Percentiles rank a stretch among this genome's conserved stretches.
These are phyloP conservation scores for Dendryphion nanum DNA, from an alignment of 2,329 filamentous ascomycete species.

Conservation along the genomic window DNA sequence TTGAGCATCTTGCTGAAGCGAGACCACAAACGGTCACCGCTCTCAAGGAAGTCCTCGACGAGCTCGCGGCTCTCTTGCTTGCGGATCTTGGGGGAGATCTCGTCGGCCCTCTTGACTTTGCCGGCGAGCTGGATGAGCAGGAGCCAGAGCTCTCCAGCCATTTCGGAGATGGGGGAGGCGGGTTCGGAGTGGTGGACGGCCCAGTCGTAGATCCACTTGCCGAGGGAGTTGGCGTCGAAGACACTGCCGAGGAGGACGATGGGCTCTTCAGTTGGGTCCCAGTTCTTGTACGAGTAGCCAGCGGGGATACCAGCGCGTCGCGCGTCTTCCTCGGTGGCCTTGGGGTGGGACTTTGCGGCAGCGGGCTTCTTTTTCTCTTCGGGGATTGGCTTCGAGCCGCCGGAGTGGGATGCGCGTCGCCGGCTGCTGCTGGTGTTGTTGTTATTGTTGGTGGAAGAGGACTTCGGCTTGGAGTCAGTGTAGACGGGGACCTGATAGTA, in stretches of 20 bases:
- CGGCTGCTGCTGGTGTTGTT: slow-evolving; percentile 41
- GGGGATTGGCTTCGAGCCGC: slow-evolving; percentile 41
- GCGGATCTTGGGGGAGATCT: slow-evolving; percentile 70
- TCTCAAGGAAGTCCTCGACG: slow-evolving; percentile 86
- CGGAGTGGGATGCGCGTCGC: slow-evolving; percentile 55
- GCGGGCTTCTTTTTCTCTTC: slow-evolving; percentile 39
- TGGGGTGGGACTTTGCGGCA: slow-evolving; percentile 35
- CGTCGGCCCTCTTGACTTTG: slow-evolving; percentile 89
- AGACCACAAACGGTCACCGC: slow-evolving; percentile 80
- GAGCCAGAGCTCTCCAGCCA: slow-evolving; percentile 93
- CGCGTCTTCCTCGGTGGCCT: slow-evolving; percentile 66
- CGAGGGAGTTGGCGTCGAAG: slow-evolving; percentile 94
- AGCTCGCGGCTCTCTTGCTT: slow-evolving; percentile 72
- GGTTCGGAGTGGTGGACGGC: slow-evolving; percentile 87
- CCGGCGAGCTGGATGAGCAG: slow-evolving; percentile 89
- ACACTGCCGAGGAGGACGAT: slow-evolving; percentile 94
- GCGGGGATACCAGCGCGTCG: slow-evolving; percentile 68
- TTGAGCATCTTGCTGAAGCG: slow-evolving; percentile 86
- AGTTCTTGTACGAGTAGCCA: slow-evolving; percentile 96
- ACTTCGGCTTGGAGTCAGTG: slow-evolving; percentile 41
- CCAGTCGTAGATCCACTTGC: slow-evolving; percentile 99
- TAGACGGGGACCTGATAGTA: slow-evolving; percentile 51
- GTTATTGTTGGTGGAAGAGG: too few species aligned
- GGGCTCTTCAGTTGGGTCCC: slow-evolving; percentile 91
- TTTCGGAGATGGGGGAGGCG: slow-evolving; percentile 78